Evolutionary conservation across 2,329 filamentous ascomycete genomes (phyloP).

Genomic region (Orbilia oligospora): DNA sequence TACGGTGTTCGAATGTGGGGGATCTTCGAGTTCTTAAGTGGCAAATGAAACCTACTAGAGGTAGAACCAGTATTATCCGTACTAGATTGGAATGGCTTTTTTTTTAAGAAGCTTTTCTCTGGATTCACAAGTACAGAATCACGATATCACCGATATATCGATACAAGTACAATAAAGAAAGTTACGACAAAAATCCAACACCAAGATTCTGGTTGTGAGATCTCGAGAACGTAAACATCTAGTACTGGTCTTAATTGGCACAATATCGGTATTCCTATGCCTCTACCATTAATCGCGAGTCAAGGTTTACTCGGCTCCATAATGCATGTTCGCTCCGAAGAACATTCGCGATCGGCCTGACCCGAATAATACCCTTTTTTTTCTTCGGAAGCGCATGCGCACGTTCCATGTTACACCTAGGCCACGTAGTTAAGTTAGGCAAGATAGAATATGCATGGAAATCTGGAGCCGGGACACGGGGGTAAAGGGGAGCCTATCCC

Average conservation of each 20-base stretch:
- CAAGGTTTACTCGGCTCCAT: neutral
- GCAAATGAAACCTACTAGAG: neutral
- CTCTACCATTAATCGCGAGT: neutral
- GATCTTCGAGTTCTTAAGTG: neutral
- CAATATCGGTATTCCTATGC: neutral
- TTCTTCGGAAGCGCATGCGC: neutral
- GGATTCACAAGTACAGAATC: too few species aligned
- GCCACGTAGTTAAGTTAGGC: neutral
- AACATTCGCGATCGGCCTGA: neutral
- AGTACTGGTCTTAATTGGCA: too few species aligned
- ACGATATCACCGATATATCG: too few species aligned
- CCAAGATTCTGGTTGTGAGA: too few species aligned
- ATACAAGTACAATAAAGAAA: too few species aligned
- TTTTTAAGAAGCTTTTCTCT: too few species aligned
- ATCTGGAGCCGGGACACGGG: slow-evolving; percentile 5
- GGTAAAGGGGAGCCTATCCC: slow-evolving; percentile 9
- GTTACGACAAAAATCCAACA: too few species aligned
- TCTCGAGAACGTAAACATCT: too few species aligned
- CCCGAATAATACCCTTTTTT: neutral
- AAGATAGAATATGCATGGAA: neutral
- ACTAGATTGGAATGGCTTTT: neutral
- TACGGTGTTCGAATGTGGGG: neutral
- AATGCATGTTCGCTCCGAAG: neutral
- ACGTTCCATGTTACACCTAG: neutral
- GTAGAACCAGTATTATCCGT: neutral